These are phyloP conservation scores for Discostella pseudostelligera DNA, from an alignment of 108 stramenopile species.

Conservation along the genomic window DNA sequence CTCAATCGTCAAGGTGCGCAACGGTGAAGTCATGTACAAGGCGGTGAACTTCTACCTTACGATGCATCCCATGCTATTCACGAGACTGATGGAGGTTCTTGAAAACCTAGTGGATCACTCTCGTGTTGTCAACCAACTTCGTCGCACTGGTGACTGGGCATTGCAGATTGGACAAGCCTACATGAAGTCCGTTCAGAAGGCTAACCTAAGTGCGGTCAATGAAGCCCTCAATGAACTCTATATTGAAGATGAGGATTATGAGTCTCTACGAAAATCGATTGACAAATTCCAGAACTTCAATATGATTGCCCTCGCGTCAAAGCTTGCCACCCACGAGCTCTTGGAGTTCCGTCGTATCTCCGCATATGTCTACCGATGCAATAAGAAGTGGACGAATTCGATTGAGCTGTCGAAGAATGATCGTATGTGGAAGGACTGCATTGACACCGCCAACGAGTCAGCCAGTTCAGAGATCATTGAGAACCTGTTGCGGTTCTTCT, in stretches of 20 bases:
- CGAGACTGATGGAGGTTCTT: slow-evolving; percentile 92
- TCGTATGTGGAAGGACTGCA: slow-evolving; percentile 99
- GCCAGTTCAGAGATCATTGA: slow-evolving; percentile 90
- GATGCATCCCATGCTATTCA: slow-evolving; percentile 88
- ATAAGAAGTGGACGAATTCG: slow-evolving; percentile 95
- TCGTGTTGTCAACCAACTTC: slow-evolving; percentile 95
- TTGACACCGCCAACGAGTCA: slow-evolving; percentile 98
- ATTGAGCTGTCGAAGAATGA: slow-evolving; percentile 97
- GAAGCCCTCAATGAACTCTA: slow-evolving; percentile 98
- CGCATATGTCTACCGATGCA: slow-evolving; percentile 97
- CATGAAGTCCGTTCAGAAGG: slow-evolving; percentile 96
- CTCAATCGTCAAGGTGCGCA: slow-evolving; percentile 94
- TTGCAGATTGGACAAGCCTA: slow-evolving; percentile 90
- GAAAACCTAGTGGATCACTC: slow-evolving; percentile 95
- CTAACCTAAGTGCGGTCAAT: slow-evolving; percentile 96
- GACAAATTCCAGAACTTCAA: slow-evolving; percentile 99
- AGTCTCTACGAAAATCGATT: slow-evolving; percentile 90
- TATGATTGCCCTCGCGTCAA: slow-evolving; percentile 95
- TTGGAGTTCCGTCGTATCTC: slow-evolving; percentile 99
- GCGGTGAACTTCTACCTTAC: slow-evolving; percentile 95
- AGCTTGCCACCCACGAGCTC: slow-evolving; percentile 96
- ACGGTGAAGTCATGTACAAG: slow-evolving; percentile 98
- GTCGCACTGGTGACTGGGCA: slow-evolving; percentile 93
- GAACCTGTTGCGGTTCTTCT: slow-evolving; percentile 97
- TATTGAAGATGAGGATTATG: slow-evolving; percentile 98